A percentile compares a stretch with the other conserved stretches of the same genome.
Evolutionary conservation across 176 grass and related monocot species (phyloP).

Genomic region (Melocanna baccifera): DNA sequence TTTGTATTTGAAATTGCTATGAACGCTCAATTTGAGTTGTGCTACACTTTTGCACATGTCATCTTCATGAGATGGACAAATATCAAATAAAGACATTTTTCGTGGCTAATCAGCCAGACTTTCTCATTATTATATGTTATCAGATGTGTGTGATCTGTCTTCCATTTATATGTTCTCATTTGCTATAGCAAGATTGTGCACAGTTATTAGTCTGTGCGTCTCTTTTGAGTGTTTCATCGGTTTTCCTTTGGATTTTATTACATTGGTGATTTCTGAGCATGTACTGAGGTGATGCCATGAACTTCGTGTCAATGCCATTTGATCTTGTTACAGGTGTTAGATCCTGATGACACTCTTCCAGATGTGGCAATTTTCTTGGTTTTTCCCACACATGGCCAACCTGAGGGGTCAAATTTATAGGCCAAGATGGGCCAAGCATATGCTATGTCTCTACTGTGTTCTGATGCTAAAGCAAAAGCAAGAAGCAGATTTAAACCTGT

Average conservation of each 20-base stretch:
- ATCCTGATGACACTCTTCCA: no score
- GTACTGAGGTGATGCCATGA: neutral
- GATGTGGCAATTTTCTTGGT: no score
- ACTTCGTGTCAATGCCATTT: neutral
- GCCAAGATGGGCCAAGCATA: no score
- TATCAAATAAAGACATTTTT: slow-evolving; percentile 44
- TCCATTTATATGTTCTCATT: neutral
- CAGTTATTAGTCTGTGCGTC: neutral
- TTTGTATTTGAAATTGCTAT: slow-evolving; percentile 28
- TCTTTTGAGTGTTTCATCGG: neutral
- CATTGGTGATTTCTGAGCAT: neutral
- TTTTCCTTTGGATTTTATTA: neutral
- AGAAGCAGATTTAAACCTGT: no score
- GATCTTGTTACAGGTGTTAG: no score
- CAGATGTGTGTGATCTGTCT: neutral
- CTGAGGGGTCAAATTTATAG: no score
- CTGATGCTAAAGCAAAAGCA: no score
- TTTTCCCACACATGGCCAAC: no score
- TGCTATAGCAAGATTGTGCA: neutral
- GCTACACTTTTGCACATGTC: neutral
- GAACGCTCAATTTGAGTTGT: slow-evolving; percentile 18
- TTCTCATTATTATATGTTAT: neutral
- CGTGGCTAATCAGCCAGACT: neutral
- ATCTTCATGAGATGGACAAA: slow-evolving; percentile 34
- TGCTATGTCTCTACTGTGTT: no score